Base-by-base conservation (phyloP, 2,329 filamentous ascomycete genomes). In the Fusarium ambrosium region DNA sequence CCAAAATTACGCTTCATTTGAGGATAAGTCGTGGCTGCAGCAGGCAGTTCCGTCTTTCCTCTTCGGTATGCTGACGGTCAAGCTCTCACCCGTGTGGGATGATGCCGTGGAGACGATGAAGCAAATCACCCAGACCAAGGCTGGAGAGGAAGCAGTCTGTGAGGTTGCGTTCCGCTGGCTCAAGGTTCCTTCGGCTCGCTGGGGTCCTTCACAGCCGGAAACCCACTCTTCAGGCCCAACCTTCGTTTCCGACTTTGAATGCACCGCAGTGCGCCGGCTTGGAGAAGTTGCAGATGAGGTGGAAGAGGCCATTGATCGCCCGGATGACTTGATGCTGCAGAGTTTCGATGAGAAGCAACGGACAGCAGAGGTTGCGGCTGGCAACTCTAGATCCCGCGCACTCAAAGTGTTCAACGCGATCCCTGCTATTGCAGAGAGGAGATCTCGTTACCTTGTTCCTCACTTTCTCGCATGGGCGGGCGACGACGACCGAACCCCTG, bases 61-160 rank as follows among this genome's bases (percentile, higher is more conserved):
- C 77, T 98, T 98, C 77, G 97, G 97, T 59, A 89, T 98, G 83
- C 88, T 98, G 69, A 97, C 95, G 1, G 91, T 97, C 59, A 94
- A 93, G 76, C 87, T 98, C 74, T 90, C 95, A 1, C 95, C 95
- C 39, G 87, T 97, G 7, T 98, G 96, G 94, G 94, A 97, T 70
- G 94, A 97, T 78, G 90, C 94, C 1, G 91, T 93, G 61, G 89
- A 91, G 64, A 91, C 94, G 1, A 84, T 99, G 79, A 93, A 94
- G 78, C 88, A 92, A 62, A 91, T 99, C 64, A 89, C 92, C 22
- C 89, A 94, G 75, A 89, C 88, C 24, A 92, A 93, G 74, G 83
- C 85, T 43, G 95, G 94, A 24, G 95, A 98, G 80, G 91, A 92
- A 36, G 86, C 89, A 20, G 88, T 98, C 41, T 91, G 92, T 2